These are phyloP conservation scores for Hypoxylon cercidicola DNA, from an alignment of 495 filamentous ascomycete species.

Conservation along the genomic window DNA sequence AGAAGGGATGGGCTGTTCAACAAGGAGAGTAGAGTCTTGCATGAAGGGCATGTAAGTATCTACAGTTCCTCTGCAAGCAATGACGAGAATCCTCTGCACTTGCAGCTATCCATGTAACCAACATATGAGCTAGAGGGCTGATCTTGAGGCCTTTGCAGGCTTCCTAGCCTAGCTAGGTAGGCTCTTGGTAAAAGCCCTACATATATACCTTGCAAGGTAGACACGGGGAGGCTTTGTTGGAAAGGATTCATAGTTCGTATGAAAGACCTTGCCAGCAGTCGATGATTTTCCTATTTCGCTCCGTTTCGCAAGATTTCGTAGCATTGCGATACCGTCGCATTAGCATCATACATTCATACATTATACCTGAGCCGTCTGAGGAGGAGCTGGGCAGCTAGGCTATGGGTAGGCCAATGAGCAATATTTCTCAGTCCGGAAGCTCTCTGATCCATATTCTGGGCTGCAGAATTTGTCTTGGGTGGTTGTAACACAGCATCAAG, in stretches of 20 bases:
- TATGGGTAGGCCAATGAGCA: constrained; percentile 23
- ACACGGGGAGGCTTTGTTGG: constrained; percentile 5
- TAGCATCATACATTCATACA: constrained; percentile 18
- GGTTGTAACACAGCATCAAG: constrained; percentile 33
- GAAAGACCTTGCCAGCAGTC: constrained; percentile 16
- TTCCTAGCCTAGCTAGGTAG: constrained; percentile 11
- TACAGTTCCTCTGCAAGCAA: constrained; percentile 27
- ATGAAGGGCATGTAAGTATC: constrained; percentile 21
- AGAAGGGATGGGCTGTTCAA: constrained; percentile 9
- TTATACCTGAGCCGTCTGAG: constrained; percentile 20
- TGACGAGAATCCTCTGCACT: constrained; percentile 11
- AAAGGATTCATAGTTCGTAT: constrained; percentile 29
- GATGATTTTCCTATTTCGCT: constrained; percentile 16
- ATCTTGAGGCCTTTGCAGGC: constrained; percentile 8
- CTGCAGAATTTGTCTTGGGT: constrained; percentile 43
- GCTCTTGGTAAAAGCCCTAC: background rate
- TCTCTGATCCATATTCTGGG: constrained; percentile 40
- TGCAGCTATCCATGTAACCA: constrained; percentile 24
- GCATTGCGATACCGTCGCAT: constrained; percentile 24
- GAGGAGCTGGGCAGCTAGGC: constrained; percentile 2
- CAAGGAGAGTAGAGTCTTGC: constrained; percentile 31
- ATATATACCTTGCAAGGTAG: constrained; percentile 17
- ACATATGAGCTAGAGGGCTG: constrained; percentile 7
- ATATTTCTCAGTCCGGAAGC: constrained; percentile 23
- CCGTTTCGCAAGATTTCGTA: constrained; percentile 12